Conservation (phyloP, 2,329 filamentous ascomycete species). For the Paecilomyces dactylethromorphus region DNA sequence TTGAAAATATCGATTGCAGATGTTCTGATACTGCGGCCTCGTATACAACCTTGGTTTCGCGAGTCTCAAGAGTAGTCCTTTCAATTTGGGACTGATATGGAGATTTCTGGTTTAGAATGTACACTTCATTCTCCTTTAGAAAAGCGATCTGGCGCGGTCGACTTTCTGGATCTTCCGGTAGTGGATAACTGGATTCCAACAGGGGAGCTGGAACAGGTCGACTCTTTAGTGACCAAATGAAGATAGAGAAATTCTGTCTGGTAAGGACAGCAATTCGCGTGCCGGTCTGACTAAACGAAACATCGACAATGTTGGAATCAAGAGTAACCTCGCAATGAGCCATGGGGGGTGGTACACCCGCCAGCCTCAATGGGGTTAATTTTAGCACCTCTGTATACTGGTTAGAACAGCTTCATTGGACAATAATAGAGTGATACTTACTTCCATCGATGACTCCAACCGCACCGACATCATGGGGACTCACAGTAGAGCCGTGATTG, state of each 20-base stretch:
- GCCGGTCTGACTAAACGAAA: conserved; percentile 63
- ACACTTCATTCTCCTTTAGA: conserved; percentile 34
- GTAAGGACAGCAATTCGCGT: conserved; percentile 67
- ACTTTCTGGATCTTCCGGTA: conserved; percentile 19
- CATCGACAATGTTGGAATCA: conserved; percentile 61
- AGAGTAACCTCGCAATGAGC: conserved; percentile 66
- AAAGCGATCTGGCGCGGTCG: conserved; percentile 44
- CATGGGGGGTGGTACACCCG: conserved; percentile 92
- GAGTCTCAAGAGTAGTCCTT: conserved; percentile 27
- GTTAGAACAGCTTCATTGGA: not conserved
- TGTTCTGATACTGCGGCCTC: conserved; percentile 25
- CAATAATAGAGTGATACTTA: conserved; percentile 24
- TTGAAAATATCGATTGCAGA: conserved; percentile 30
- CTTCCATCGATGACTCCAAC: conserved; percentile 81
- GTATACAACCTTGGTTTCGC: conserved; percentile 22
- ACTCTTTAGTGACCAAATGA: conserved; percentile 57
- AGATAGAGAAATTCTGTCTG: conserved; percentile 59
- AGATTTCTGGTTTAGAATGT: conserved; percentile 33
- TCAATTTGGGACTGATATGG: conserved; percentile 23
- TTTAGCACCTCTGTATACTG: conserved; percentile 54
- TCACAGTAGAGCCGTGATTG: conserved; percentile 59
- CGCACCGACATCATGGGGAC: conserved; percentile 70
- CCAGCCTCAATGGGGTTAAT: conserved; percentile 74
- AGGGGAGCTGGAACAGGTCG: conserved; percentile 29
- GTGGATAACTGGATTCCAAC: conserved; percentile 31